Conservation (phyloP, 2,329 filamentous ascomycete genomes). For the Aspergillus niger region DNA sequence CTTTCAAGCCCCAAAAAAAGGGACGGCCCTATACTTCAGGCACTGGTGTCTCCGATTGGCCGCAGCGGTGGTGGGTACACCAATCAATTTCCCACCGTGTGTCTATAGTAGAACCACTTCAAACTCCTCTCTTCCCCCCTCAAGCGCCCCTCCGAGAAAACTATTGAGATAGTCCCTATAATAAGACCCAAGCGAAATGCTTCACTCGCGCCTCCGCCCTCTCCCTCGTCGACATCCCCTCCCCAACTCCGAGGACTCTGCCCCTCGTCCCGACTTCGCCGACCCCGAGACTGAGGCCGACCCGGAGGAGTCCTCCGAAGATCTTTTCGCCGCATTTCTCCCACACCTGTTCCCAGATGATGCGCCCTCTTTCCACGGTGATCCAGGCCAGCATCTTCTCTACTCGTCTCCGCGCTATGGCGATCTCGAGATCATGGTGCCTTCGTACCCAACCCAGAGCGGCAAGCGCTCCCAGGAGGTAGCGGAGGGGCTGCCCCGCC, state of each 20-base stretch:
- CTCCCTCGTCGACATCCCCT: constrained; percentile 13
- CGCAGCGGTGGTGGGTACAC: not conserved
- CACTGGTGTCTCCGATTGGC: not conserved
- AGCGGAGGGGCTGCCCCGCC: constrained; percentile 13
- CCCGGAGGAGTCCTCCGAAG: constrained; percentile 45
- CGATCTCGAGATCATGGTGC: constrained; percentile 43
- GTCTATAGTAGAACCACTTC: not conserved
- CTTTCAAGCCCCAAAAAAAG: not conserved
- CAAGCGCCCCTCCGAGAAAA: not conserved
- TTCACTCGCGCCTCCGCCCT: constrained; percentile 34
- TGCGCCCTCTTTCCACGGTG: constrained; percentile 56
- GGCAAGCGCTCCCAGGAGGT: constrained; percentile 23
- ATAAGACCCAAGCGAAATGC: constrained; percentile 23
- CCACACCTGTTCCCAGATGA: constrained; percentile 60
- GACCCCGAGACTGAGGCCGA: constrained; percentile 21
- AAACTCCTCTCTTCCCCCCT: not conserved
- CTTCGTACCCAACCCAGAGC: constrained; percentile 45
- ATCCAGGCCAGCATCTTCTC: constrained; percentile 52
- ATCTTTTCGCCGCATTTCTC: constrained; percentile 57
- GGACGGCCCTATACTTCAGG: not conserved
- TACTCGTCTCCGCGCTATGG: constrained; percentile 51
- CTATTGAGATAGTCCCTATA: not conserved
- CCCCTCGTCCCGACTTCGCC: constrained; percentile 20
- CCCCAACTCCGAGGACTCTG: constrained; percentile 6
- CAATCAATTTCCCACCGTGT: not conserved